Evolutionary conservation across 73 alveolate genomes (phyloP).

Genomic region (Diophrys appendiculata): DNA sequence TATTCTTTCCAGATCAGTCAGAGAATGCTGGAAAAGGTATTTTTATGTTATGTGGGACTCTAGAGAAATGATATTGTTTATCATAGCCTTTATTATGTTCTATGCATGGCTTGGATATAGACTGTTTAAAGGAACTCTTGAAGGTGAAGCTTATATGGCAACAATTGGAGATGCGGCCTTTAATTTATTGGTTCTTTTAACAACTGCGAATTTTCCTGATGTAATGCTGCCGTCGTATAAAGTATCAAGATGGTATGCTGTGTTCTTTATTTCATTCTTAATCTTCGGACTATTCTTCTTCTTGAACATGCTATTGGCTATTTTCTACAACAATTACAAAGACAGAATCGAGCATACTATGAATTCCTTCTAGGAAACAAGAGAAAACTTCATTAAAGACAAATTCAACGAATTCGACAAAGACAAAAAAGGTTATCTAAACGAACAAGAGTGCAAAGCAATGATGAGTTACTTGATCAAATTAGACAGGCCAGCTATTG

Average conservation of each 20-base stretch:
- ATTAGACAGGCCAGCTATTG: not conserved
- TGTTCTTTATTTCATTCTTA: slow-evolving; percentile 35
- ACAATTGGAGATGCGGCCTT: slow-evolving; percentile 25
- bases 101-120: slow-evolving; percentile 19
- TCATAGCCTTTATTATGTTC: slow-evolving; percentile 31
- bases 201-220: slow-evolving; percentile 65
- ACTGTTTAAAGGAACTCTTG: slow-evolving; percentile 29
- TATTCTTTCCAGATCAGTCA: slow-evolving; percentile 22
- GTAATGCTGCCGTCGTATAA: slow-evolving; percentile 64
- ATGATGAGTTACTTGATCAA: slow-evolving; percentile 24
- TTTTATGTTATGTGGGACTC: slow-evolving; percentile 35
- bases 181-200: slow-evolving; percentile 50
- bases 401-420: slow-evolving; percentile 39
- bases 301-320: slow-evolving; percentile 45
- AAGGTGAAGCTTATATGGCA: slow-evolving; percentile 46
- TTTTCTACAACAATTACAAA: slow-evolving; percentile 51
- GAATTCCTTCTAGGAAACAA: slow-evolving; percentile 21
- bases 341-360: slow-evolving; percentile 30
- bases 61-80: slow-evolving; percentile 12
- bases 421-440: slow-evolving; percentile 37
- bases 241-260: slow-evolving; percentile 9
- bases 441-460: slow-evolving; percentile 32
- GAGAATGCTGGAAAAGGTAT: slow-evolving; percentile 28
- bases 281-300: slow-evolving; percentile 48
- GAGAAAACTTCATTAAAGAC: slow-evolving; percentile 23